Base-by-base conservation (phyloP, 768 basidiomycete species). In the Solioccasus polychromus region DNA sequence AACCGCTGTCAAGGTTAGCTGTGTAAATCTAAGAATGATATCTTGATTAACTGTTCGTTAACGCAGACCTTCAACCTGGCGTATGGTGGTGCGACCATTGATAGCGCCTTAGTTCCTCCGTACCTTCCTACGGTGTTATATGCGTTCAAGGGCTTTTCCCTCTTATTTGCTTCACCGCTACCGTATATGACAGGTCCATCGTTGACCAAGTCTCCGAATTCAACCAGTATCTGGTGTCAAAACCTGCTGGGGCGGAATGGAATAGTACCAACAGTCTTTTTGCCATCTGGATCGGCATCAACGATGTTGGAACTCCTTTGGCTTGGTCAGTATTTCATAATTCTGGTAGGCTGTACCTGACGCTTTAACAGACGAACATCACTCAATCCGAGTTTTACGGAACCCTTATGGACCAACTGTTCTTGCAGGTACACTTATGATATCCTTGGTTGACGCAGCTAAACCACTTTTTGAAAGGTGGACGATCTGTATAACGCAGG, bases 271-370 rank as follows among this genome's bases (percentile, higher is more conserved):
- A 85, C 54, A 58, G 81, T 42, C 54, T 86, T 37, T 85, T 87
- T 62, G 77, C 77, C 0, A 62, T 85, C n/a, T 86, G 75, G 73
- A 83, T 87, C 45, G 84, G 85, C 1, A 80, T 86, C 52, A 86
- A 86, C 54, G 84, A 85, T 53, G 73, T 85, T 25, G 46, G 53
- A 23, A 22, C 30, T 56, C 45, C 8, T 24, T 6, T 9, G 22
- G 41, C 37, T 58, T 50, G 63, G 63, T 61, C 24, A 9, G 47
- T 39, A 4, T 44, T 55, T 47, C 18, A 1, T 25, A 5, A 19
- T 8, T 20, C 5, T 7, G 1, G 1, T 9, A 10, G 36, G 18
- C 17, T n/a, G 1, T 17, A 12, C 19, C 11, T 42, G 31, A 53
- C 24, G 12, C 32, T 30, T 26, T 12, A 9, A 38, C 10, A 62